Conservation (phyloP, 768 basidiomycete genomes). For the Naematelia encephala region DNA sequence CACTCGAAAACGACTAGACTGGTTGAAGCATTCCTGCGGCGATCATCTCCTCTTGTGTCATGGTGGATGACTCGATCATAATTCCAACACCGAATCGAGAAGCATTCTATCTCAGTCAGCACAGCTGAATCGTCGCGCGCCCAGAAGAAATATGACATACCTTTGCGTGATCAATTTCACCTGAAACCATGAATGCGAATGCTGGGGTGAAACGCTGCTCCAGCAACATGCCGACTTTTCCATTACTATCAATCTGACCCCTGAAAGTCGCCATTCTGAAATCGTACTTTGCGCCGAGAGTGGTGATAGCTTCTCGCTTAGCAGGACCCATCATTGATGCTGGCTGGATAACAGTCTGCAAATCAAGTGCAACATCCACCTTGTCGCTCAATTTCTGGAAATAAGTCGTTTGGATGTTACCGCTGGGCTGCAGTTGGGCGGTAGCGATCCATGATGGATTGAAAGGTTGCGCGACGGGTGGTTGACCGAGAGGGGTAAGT, state of each 20-base stretch:
- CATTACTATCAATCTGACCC: conserved; percentile 89
- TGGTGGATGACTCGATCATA: conserved; percentile 72
- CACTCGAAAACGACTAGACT: conserved; percentile 12
- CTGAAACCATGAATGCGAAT: conserved; percentile 88
- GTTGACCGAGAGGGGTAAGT: conserved; percentile 18
- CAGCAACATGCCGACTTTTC: conserved; percentile 89
- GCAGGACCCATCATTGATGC: conserved; percentile 57
- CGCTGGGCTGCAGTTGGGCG: conserved; percentile 75
- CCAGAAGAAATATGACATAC: conserved; percentile 52
- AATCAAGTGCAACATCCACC: conserved; percentile 93
- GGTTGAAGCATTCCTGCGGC: conserved; percentile 45
- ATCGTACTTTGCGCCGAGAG: conserved; percentile 94
- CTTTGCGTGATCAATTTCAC: conserved; percentile 99
- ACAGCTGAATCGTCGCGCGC: background rate
- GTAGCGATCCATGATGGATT: conserved; percentile 77
- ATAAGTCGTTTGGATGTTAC: conserved; percentile 85
- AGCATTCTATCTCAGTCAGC: conserved; percentile 62
- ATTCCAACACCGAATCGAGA: conserved; percentile 95
- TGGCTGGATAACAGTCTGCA: conserved; percentile 67
- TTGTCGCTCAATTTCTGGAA: conserved; percentile 95
- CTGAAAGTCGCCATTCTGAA: conserved; percentile 89
- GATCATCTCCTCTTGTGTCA: conserved; percentile 49
- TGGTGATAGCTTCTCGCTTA: conserved; percentile 86
- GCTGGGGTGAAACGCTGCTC: conserved; percentile 95
- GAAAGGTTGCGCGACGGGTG: conserved; percentile 32